phyloP scores from a whole-genome alignment of 2,329 filamentous ascomycete genomes.

The Kalmusia sp. region DNA sequence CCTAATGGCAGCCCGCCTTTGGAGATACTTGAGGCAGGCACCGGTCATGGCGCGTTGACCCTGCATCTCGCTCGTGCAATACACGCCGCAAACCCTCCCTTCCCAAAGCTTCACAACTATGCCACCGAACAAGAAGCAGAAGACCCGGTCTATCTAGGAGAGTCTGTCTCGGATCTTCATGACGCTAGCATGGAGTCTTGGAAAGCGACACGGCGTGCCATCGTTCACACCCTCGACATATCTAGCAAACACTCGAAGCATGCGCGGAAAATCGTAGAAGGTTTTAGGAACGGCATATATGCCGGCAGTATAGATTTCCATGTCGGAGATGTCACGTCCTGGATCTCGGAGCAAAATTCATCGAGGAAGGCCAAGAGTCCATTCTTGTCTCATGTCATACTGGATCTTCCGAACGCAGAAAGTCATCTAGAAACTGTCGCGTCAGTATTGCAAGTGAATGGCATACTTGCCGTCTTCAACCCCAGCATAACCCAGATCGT shows the following conservation, averaged over 20 bases:
- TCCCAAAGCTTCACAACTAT: constrained; percentile 44
- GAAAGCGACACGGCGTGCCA: constrained; percentile 62
- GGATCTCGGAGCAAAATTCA: constrained; percentile 61
- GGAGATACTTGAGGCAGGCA: constrained; percentile 84
- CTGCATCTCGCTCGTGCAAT: constrained; percentile 77
- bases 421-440: constrained; percentile 58
- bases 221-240: constrained; percentile 79
- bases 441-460: constrained; percentile 68
- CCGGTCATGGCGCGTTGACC: constrained; percentile 82
- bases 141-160: constrained; percentile 40
- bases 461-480: constrained; percentile 72
- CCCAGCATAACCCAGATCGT: constrained; percentile 81
- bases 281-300: constrained; percentile 76
- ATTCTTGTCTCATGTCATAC: constrained; percentile 74
- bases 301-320: constrained; percentile 76
- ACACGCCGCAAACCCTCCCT: constrained; percentile 71
- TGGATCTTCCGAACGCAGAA: constrained; percentile 75
- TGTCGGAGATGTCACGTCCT: constrained; percentile 69
- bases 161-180: constrained; percentile 40
- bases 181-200: constrained; percentile 41
- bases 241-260: constrained; percentile 67
- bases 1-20: constrained; percentile 54
- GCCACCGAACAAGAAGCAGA: constrained; percentile 29
- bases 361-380: constrained; percentile 50
- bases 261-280: constrained; percentile 69